phyloP scores from a whole-genome alignment of 331 rosid species.

The Malus hybrid region DNA sequence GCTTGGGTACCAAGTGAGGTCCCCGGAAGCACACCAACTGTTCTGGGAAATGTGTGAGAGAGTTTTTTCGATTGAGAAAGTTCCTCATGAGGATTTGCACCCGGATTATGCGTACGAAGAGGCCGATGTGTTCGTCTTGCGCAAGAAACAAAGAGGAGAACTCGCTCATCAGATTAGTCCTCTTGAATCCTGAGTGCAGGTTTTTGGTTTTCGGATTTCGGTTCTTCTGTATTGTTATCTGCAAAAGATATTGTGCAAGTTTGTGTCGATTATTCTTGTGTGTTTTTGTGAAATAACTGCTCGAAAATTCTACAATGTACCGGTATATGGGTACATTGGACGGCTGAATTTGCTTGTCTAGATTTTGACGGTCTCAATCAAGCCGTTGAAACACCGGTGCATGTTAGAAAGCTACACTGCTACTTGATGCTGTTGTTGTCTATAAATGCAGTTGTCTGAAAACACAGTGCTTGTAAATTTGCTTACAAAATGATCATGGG shows the following conservation, averaged over 20 bases:
- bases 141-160: conserved; percentile 48
- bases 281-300: neutral
- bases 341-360: no score
- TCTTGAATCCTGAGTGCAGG: neutral
- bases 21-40: conserved; percentile 59
- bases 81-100: conserved; percentile 64
- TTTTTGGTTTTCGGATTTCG: neutral
- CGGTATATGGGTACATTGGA: no score
- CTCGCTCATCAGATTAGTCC: neutral
- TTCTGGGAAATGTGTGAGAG: conserved; percentile 62
- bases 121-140: conserved; percentile 53
- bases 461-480: neutral
- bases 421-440: neutral
- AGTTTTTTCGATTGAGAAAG: conserved; percentile 41
- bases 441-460: neutral
- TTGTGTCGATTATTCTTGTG: neutral
- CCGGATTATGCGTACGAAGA: conserved; percentile 79
- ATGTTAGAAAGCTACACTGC: no score
- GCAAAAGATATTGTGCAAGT: neutral
- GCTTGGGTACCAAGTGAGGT: conserved; percentile 76
- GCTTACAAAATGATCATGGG: neutral
- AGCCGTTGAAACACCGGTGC: no score
- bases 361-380: no score
- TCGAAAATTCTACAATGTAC: no score
- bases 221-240: neutral